Evolutionary conservation across 352 stramenopile species (phyloP).

Genomic region (Pythium phragmitis): DNA sequence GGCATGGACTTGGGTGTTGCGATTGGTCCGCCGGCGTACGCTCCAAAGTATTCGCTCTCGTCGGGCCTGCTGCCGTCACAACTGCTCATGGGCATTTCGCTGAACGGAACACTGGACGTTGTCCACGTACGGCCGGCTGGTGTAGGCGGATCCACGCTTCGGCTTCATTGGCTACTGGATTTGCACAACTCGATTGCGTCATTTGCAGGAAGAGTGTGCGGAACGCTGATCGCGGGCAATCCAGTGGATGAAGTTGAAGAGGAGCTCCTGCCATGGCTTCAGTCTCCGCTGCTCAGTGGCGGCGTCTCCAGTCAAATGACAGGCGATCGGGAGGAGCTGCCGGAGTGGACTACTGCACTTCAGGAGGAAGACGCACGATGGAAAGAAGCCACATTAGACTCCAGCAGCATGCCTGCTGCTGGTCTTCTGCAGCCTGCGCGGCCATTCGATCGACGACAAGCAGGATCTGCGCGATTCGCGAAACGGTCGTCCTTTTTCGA

Average conservation of each 20-base stretch:
- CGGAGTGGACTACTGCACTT: conserved; percentile 23
- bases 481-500: conserved; percentile 33
- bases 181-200: conserved; percentile 75
- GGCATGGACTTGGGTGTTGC: conserved; percentile 55
- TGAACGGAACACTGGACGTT: conserved; percentile 73
- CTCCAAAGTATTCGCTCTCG: not conserved
- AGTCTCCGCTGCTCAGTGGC: conserved; percentile 78
- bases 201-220: conserved; percentile 60
- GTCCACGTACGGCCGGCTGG: conserved; percentile 70
- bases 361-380: conserved; percentile 23
- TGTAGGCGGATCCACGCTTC: conserved; percentile 73
- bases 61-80: conserved; percentile 28
- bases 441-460: conserved; percentile 17
- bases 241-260: conserved; percentile 79
- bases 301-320: conserved; percentile 36
- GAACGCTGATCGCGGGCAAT: conserved; percentile 73
- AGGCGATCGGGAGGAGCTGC: conserved; percentile 22
- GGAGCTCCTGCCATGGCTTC: conserved; percentile 79
- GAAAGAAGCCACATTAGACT: conserved; percentile 12
- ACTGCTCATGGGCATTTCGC: conserved; percentile 50
- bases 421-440: conserved; percentile 6
- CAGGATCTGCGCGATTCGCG: conserved; percentile 13
- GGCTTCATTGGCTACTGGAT: conserved; percentile 83
- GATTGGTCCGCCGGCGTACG: conserved; percentile 43
- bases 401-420: not conserved